Conservation (phyloP, 2,329 filamentous ascomycete species). For the Zalaria sp. region DNA sequence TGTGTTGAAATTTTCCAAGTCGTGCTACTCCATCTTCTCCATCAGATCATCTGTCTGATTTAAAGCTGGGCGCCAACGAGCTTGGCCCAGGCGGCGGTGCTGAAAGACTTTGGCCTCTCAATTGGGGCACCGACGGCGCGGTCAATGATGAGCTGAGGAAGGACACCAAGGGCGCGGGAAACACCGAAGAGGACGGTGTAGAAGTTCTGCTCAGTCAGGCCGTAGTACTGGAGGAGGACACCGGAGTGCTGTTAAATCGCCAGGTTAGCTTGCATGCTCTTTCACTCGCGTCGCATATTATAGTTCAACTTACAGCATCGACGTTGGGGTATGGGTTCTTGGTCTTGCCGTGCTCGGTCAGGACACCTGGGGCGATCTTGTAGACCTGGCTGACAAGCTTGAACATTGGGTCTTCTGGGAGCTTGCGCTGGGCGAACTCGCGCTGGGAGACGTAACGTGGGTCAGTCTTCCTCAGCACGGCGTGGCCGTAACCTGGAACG, state of each 20-base stretch:
- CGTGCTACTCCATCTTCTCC: background rate
- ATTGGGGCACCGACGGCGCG: slow-evolving; percentile 93
- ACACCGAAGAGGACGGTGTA: slow-evolving; percentile 99
- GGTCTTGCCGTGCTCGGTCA: slow-evolving; percentile 99
- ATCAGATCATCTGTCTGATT: slow-evolving; percentile 16
- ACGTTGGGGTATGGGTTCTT: slow-evolving; percentile 99
- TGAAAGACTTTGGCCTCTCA: slow-evolving; percentile 98
- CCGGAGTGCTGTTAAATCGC: slow-evolving; percentile 56
- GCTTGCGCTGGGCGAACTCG: slow-evolving; percentile 85
- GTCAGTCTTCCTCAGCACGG: slow-evolving; percentile 98
- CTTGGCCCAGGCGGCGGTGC: slow-evolving; percentile 92
- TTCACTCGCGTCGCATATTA: background rate
- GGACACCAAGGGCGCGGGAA: slow-evolving; percentile 91
- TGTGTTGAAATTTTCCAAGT: background rate
- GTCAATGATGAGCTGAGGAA: slow-evolving; percentile 99
- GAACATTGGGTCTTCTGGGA: slow-evolving; percentile 98
- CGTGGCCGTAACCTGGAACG: slow-evolving; percentile 95
- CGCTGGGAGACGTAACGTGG: slow-evolving; percentile 98
- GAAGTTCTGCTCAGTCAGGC: slow-evolving; percentile 96
- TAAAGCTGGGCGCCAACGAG: slow-evolving; percentile 82
- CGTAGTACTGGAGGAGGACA: slow-evolving; percentile 99
- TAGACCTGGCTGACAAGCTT: slow-evolving; percentile 99
- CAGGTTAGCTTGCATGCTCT: background rate
- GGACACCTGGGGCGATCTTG: slow-evolving; percentile 96
- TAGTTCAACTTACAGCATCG: slow-evolving; percentile 51